Evolutionary conservation across 495 filamentous ascomycete genomes (phyloP), one percentile per base, ranked within the genome.

Genomic region (Evansstolkia leycettana): DNA sequence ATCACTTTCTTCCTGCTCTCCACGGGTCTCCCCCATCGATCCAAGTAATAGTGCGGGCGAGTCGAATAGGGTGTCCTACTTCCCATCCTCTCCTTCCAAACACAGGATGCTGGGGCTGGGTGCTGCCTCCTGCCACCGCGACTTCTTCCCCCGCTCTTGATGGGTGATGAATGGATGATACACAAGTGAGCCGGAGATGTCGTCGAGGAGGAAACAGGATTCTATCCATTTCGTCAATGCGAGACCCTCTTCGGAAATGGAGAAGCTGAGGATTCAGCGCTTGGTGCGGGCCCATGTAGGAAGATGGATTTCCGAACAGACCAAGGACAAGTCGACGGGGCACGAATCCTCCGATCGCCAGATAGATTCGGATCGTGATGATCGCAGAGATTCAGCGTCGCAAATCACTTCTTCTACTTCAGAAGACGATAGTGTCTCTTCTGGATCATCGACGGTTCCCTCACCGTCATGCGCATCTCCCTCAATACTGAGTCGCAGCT

Each of bases 201-300:
- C 50, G 7, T 42, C 54, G n/a, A 41, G 40, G 28, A 54, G 40
- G 14, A 55, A 54, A 42, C 34, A 33, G 28, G 53, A 57, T 17
- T 41, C 43, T 30, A 58, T 64, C 20, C 55, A 61, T 31, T 64
- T 64, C 17, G 50, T 64, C 39, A 64, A 64, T 33, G 60, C 60
- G 29, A 45, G 57, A 34, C 60, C 57, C 1, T 12, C 54, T n/a
- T 51, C 55, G 10, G 57, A 64, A 17, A 40, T 29, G 0, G 60
- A 64, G 24, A 47, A 51, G 16, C 6, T 46, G 14, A 50, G 43
- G 18, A 53, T 53, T 2, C 56, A 58, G 17, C 52, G 49, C 10
- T 23, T 58, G 28, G 60, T 64, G 11, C 55, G 60, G 29, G 55
- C 57, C 11, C 60, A 64, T 39, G 60, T 64, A 7, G 60, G 60